These are phyloP conservation scores for Aspergillus affinis DNA, from an alignment of 495 filamentous ascomycete genomes.

Conservation along the genomic window DNA sequence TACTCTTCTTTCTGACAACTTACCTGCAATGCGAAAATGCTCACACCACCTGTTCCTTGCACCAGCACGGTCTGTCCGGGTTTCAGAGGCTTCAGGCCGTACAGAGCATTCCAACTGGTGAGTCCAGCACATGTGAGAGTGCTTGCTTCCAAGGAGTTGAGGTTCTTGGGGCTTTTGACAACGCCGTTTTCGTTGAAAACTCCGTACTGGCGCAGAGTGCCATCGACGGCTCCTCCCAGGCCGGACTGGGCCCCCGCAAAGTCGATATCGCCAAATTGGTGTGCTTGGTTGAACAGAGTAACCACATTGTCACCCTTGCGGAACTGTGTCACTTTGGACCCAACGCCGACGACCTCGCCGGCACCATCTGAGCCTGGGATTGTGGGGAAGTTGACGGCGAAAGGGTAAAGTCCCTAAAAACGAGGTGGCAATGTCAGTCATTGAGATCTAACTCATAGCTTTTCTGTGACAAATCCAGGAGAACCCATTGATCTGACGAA, in stretches of 20 bases:
- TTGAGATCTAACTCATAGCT: not conserved
- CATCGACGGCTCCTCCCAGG: conserved; percentile 70
- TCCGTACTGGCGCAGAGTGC: conserved; percentile 70
- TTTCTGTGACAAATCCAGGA: not conserved
- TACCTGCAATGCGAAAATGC: conserved; percentile 73
- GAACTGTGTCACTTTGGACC: conserved; percentile 65
- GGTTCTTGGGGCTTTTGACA: conserved; percentile 61
- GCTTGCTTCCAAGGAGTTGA: conserved; percentile 61
- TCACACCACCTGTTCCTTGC: conserved; percentile 82
- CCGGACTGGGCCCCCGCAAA: conserved; percentile 47
- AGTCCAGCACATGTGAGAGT: conserved; percentile 72
- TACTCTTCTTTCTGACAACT: conserved; percentile 11
- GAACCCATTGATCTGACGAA: not conserved
- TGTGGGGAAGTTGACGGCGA: conserved; percentile 55
- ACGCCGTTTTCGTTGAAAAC: conserved; percentile 69
- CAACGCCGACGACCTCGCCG: conserved; percentile 68
- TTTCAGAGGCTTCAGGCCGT: conserved; percentile 63
- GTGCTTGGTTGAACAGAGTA: conserved; percentile 78
- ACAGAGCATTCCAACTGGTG: conserved; percentile 82
- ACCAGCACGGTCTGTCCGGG: conserved; percentile 72
- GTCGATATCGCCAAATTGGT: conserved; percentile 61
- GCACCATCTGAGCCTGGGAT: conserved; percentile 78
- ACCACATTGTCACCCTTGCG: conserved; percentile 69
- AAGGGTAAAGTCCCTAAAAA: conserved; percentile 64
- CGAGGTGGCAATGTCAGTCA: conserved; percentile 3